Evolutionary conservation across 1,284 basidiomycete genomes (phyloP).

Genomic region (Ceratobasidium sp.): DNA sequence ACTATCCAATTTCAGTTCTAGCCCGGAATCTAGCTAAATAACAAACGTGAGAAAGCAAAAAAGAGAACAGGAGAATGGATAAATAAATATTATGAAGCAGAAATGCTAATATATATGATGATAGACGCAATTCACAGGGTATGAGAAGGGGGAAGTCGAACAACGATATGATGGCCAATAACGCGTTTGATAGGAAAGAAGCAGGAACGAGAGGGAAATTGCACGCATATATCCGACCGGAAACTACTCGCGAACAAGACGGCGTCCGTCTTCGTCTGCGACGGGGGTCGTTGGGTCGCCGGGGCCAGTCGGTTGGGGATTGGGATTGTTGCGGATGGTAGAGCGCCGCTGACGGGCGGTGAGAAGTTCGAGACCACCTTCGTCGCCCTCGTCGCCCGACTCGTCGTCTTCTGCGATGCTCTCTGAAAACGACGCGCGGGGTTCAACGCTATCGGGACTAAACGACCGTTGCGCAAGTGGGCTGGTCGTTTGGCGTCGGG

Average conservation of each 20-base stretch:
- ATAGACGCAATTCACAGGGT: slow-evolving; percentile 4
- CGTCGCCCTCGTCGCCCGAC: slow-evolving; percentile 58
- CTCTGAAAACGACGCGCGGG: slow-evolving; percentile 26
- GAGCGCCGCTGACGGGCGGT: slow-evolving; percentile 56
- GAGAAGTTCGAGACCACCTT: slow-evolving; percentile 60
- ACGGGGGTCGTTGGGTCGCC: slow-evolving; percentile 34
- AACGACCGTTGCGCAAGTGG: slow-evolving; percentile 23
- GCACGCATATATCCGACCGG: neutral
- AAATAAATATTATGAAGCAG: slow-evolving; percentile 31
- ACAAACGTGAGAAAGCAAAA: neutral
- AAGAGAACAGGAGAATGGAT: slow-evolving; percentile 5
- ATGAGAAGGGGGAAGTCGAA: slow-evolving; percentile 20
- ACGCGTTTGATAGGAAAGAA: slow-evolving; percentile 37
- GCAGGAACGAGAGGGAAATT: slow-evolving; percentile 19
- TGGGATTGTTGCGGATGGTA: slow-evolving; percentile 31
- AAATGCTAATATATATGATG: slow-evolving; percentile 31
- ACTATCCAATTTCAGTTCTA: slow-evolving; percentile 29
- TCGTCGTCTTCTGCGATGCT: slow-evolving; percentile 35
- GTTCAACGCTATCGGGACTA: slow-evolving; percentile 31
- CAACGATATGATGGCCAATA: slow-evolving; percentile 32
- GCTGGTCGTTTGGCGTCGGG: slow-evolving; percentile 3
- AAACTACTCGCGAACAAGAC: slow-evolving; percentile 20
- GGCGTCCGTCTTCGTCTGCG: slow-evolving; percentile 30
- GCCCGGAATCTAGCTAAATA: slow-evolving; percentile 26
- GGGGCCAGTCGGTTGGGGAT: slow-evolving; percentile 7